Percentiles rank a stretch among this genome's conserved stretches.
phyloP scores from a whole-genome alignment of 768 basidiomycete species.

The Myochromella boudieri region DNA sequence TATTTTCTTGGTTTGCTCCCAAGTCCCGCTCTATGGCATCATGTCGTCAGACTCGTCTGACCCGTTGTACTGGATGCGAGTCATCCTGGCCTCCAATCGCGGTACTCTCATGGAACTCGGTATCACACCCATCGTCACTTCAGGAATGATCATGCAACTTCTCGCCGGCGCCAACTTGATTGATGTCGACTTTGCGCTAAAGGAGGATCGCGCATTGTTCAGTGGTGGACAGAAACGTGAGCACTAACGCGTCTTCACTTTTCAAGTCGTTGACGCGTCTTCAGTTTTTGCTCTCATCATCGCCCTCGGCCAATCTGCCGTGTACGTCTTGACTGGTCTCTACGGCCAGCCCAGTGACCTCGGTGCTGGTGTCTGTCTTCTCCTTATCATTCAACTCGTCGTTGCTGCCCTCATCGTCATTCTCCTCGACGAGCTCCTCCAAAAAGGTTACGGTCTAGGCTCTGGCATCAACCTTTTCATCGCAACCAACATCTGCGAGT shows the following conservation, averaged over 20 bases:
- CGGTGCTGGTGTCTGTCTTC: slow-evolving; percentile 94
- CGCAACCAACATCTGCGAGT: slow-evolving; percentile 99
- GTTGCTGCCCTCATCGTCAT: slow-evolving; percentile 95
- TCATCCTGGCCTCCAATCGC: slow-evolving; percentile 97
- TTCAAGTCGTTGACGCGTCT: neutral
- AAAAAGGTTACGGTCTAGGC: slow-evolving; percentile 98
- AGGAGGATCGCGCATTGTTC: slow-evolving; percentile 96
- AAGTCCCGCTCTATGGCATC: slow-evolving; percentile 98
- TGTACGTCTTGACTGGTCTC: slow-evolving; percentile 95
- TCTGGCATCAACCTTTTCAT: slow-evolving; percentile 99
- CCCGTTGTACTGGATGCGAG: slow-evolving; percentile 99
- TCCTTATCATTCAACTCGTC: slow-evolving; percentile 95
- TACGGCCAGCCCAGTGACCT: slow-evolving; percentile 93
- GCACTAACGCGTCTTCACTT: slow-evolving; percentile 21
- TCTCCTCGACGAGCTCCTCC: slow-evolving; percentile 96
- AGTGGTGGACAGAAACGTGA: slow-evolving; percentile 95
- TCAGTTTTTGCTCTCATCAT: slow-evolving; percentile 97
- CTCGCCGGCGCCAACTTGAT: slow-evolving; percentile 96
- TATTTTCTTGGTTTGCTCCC: slow-evolving; percentile 99
- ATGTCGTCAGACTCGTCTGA: slow-evolving; percentile 99
- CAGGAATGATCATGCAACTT: slow-evolving; percentile 99
- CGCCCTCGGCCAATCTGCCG: slow-evolving; percentile 92
- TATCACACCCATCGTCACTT: slow-evolving; percentile 96
- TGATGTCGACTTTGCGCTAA: slow-evolving; percentile 95
- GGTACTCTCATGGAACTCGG: slow-evolving; percentile 99